phyloP scores from a whole-genome alignment of 108 stramenopile genomes.

The Skeletonema costatum region DNA sequence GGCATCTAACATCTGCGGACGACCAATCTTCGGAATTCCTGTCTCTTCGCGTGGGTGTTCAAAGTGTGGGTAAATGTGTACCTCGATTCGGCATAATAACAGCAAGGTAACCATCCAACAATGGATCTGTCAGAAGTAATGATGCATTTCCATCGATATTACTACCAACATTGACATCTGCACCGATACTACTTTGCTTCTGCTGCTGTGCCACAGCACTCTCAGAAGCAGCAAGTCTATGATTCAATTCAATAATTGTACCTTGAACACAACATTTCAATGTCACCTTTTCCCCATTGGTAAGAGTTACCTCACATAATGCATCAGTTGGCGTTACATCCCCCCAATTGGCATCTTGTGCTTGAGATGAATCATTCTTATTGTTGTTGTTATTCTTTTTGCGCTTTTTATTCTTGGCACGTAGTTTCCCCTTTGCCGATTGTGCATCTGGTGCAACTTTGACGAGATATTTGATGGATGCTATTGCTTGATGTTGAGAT shows the following conservation, averaged over 20 bases:
- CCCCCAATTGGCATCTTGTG: constrained; percentile 20
- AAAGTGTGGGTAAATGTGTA: constrained; percentile 47
- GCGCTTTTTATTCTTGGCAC: constrained; percentile 26
- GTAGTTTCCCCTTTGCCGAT: constrained; percentile 49
- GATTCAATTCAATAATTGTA: constrained; percentile 72
- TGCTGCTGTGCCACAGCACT: constrained; percentile 7
- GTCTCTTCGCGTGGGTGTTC: not conserved
- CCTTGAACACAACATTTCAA: constrained; percentile 72
- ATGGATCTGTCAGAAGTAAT: constrained; percentile 54
- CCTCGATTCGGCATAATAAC: constrained; percentile 64
- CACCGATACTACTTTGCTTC: not conserved
- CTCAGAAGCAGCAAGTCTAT: constrained; percentile 5
- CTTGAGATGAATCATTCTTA: not conserved
- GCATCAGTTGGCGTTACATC: constrained; percentile 39
- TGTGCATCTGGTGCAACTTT: constrained; percentile 22
- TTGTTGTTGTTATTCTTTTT: not conserved
- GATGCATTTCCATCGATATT: not conserved
- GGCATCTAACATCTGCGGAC: no score
- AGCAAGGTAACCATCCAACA: constrained; percentile 79
- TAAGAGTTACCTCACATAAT: constrained; percentile 21
- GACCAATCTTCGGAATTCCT: no score
- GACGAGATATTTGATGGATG: constrained; percentile 36
- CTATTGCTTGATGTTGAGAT: not conserved
- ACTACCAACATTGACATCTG: not conserved
- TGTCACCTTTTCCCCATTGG: constrained; percentile 32